Evolutionary conservation across 148 eudicot genomes (phyloP), one percentile per base, ranked within the genome.

Genomic region (Arctostaphylos glauca): DNA sequence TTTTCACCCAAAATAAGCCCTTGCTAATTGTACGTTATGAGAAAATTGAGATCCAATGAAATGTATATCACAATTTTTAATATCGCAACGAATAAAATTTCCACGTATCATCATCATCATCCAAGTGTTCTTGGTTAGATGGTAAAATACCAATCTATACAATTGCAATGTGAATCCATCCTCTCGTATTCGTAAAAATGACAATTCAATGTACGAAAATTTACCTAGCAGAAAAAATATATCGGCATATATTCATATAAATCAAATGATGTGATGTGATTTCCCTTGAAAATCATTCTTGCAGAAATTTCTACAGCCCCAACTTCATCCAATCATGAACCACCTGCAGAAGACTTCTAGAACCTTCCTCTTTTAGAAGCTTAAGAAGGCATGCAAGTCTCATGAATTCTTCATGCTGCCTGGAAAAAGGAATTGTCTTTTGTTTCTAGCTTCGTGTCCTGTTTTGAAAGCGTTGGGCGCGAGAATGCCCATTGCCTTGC

Each of bases 401-500:
- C 38, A 77, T 43, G 76, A 77, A 90, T 60, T 85, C 91, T 43
- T 80, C 67, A 81, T 90, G 90, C 54, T 77, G 78, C 60, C 16
- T 84, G 7, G 79, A n/a, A 18, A 67, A 87, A 84, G 54, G 91
- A 84, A 68, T 87, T 90, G n/a, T 83, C 80, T 1, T 79, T 68
- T 9, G 82, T 80, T 31, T 83, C 88, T 9, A 71, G 78, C 58
- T 58, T 83, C 49, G 2, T 66, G 66, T 87, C 86, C 76, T 54
- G 87, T 41, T 75, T 73, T 2, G 80, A 25, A 47, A 43, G 25
- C 72, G 84, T 82, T 6, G 88, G 91, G 25, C 76, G 86, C n/a
- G 87, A 82, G 66, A 90, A 85, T 19, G 92, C 92, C 91, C 92
- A 90, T 48, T 90, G 92, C 92, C 88, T 90, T 3, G 92, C 92